Conservation (phyloP, 441 rosid genomes). For the Bruguiera hainesii region DNA sequence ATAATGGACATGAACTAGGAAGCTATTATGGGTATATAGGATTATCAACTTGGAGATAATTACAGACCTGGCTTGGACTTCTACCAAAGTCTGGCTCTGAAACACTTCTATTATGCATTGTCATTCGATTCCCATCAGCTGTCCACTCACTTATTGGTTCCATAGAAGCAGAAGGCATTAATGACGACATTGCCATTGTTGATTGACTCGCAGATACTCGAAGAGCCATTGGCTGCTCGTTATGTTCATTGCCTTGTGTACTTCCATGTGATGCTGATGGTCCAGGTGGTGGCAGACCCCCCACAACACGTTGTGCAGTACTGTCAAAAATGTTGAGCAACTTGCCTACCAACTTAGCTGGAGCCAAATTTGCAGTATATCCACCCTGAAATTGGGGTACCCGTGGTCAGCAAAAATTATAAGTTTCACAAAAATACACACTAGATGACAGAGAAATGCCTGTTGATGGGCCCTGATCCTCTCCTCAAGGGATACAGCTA, state of each 20-base stretch:
- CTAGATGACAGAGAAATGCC: constrained; percentile 35
- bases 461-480: constrained; percentile 85
- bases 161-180: constrained; percentile 79
- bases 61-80: constrained; percentile 81
- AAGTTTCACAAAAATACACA: not conserved
- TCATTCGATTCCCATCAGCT: constrained; percentile 58
- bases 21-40: constrained; percentile 10
- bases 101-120: constrained; percentile 75
- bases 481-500: constrained; percentile 71
- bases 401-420: constrained; percentile 3
- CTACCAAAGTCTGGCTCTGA: constrained; percentile 95
- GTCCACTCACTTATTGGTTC: constrained; percentile 73
- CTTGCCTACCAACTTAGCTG: constrained; percentile 78
- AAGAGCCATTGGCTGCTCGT: constrained; percentile 44
- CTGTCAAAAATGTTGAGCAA: constrained; percentile 80
- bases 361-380: constrained; percentile 69
- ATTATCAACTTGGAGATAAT: constrained; percentile 8
- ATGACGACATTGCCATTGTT: constrained; percentile 78
- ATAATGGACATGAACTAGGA: constrained; percentile 4
- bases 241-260: constrained; percentile 43
- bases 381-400: constrained; percentile 64
- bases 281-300: constrained; percentile 75
- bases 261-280: constrained; percentile 52
- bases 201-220: constrained; percentile 85
- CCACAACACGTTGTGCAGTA: constrained; percentile 92